Evolutionary conservation across 495 filamentous ascomycete species (phyloP).

Genomic region (Trichoderma orchidacearum): DNA sequence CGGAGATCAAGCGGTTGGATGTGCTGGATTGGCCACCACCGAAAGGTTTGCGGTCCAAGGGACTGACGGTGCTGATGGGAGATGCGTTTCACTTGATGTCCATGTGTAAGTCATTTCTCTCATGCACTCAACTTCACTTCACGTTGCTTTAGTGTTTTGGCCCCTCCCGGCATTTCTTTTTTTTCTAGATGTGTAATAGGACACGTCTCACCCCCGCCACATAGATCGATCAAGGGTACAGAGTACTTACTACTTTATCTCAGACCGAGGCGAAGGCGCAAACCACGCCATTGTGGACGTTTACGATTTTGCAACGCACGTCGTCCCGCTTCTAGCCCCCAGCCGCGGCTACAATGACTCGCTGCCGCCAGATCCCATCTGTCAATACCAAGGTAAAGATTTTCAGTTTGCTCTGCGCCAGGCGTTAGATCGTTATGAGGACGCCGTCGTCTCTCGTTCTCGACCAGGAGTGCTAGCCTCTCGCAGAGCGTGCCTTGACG

Average conservation of each 20-base stretch:
- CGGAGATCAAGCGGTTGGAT: conserved; percentile 33
- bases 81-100: conserved; percentile 53
- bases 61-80: conserved; percentile 38
- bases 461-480: conserved; percentile 39
- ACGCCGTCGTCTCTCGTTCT: conserved; percentile 33
- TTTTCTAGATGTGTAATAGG: no score
- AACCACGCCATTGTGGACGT: conserved; percentile 29
- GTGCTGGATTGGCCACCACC: conserved; percentile 42
- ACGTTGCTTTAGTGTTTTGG: no score
- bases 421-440: conserved; percentile 34
- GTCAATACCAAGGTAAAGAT: not conserved
- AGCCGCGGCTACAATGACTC: not conserved
- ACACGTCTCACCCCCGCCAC: no score
- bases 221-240: not conserved
- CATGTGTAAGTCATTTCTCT: conserved; percentile 33
- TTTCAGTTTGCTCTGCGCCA: conserved; percentile 5
- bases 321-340: conserved; percentile 3
- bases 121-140: no score
- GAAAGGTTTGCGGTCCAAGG: conserved; percentile 11
- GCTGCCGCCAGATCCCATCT: not conserved
- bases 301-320: conserved; percentile 12
- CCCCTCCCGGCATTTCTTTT: not conserved
- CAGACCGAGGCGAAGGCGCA: conserved; percentile 30
- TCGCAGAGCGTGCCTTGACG: conserved; percentile 48
- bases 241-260: not conserved